These are phyloP conservation scores for Tothia fuscella DNA, from an alignment of 2,329 filamentous ascomycete species.

Conservation along the genomic window DNA sequence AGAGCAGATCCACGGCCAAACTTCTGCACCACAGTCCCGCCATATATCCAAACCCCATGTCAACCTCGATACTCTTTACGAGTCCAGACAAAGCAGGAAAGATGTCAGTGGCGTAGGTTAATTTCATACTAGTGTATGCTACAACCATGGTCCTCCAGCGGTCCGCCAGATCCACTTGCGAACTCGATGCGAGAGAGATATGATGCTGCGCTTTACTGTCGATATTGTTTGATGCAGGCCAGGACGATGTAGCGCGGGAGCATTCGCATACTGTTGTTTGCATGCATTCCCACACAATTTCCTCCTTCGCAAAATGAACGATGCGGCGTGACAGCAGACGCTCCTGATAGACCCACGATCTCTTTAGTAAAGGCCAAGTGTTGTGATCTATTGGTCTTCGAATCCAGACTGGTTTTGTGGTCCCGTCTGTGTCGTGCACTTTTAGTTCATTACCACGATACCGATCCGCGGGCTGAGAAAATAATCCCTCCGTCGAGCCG, in stretches of 20 bases:
- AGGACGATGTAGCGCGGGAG: background rate
- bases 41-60: background rate
- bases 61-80: background rate
- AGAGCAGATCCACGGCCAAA: background rate
- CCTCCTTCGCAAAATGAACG: background rate
- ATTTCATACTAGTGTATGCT: background rate
- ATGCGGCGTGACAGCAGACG: slow-evolving; percentile 6
- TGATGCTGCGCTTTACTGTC: background rate
- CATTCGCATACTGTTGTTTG: slow-evolving; percentile 1
- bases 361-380: slow-evolving; percentile 2
- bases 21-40: slow-evolving; percentile 4
- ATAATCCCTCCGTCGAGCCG: no score
- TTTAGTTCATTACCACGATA: no score
- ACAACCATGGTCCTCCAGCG: background rate
- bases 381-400: no score
- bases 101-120: background rate
- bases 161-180: no score
- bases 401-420: no score
- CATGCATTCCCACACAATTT: slow-evolving; percentile 6
- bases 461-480: no score
- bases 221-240: background rate
- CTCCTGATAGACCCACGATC: slow-evolving; percentile 11
- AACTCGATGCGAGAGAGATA: background rate
- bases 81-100: slow-evolving; percentile 6
- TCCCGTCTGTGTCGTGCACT: no score